Evolutionary conservation across 768 basidiomycete genomes (phyloP).

Genomic region (Tubosaeta brunneosetosa): DNA sequence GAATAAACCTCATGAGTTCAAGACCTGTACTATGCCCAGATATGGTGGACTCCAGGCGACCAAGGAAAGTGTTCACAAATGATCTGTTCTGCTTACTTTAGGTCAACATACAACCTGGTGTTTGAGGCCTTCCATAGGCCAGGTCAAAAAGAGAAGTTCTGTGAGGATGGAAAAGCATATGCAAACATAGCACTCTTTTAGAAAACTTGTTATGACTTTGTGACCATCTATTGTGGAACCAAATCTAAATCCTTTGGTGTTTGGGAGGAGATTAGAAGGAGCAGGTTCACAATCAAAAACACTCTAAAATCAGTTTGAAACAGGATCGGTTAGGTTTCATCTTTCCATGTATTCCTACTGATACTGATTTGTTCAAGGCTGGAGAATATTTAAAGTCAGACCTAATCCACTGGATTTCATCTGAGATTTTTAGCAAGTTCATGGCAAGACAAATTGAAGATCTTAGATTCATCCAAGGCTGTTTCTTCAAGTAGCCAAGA

Average conservation of each 20-base stretch:
- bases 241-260: background rate
- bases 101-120: constrained; percentile 1
- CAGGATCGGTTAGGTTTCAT: background rate
- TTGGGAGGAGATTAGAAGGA: constrained; percentile 1
- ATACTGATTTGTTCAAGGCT: background rate
- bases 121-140: constrained; percentile 1
- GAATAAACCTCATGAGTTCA: constrained; percentile 7
- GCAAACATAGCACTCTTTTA: background rate
- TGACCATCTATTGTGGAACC: background rate
- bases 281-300: background rate
- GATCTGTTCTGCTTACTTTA: background rate
- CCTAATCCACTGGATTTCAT: constrained; percentile 7
- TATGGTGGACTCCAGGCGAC: constrained; percentile 3
- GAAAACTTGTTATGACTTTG: background rate
- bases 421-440: background rate
- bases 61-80: background rate
- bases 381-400: constrained; percentile 1
- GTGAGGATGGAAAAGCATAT: constrained; percentile 1
- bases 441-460: constrained; percentile 1
- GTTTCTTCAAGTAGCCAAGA: constrained; percentile 3
- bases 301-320: background rate
- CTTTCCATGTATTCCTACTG: too few relatives aligned
- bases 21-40: constrained; percentile 8
- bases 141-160: constrained; percentile 4
- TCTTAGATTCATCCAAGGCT: background rate